Percentiles rank a stretch among this genome's conserved stretches.
Conservation (phyloP, 2,329 filamentous ascomycete genomes). For the Penicillium rolfsii region DNA sequence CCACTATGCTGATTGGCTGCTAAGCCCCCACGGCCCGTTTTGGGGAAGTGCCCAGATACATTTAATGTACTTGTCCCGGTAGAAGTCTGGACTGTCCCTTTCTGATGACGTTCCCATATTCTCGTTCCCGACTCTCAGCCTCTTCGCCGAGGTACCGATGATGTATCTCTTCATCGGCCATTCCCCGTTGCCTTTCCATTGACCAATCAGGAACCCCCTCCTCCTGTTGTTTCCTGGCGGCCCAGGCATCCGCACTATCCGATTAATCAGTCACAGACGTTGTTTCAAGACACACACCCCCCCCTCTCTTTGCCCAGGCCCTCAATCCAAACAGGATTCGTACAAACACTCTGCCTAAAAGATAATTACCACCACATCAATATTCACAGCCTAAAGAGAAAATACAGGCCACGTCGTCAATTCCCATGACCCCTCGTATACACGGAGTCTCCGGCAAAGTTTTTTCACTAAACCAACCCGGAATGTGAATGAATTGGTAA, state of each 20-base stretch:
- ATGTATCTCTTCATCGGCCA: slow-evolving; percentile 3
- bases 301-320: background rate
- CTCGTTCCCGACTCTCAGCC: background rate
- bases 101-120: background rate
- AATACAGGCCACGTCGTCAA: background rate
- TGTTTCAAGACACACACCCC: background rate
- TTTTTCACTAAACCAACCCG: background rate
- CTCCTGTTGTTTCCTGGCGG: background rate
- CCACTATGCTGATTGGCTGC: slow-evolving; percentile 31
- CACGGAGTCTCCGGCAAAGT: background rate
- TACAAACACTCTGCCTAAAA: background rate
- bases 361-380: too few species aligned
- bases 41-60: slow-evolving; percentile 3
- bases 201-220: slow-evolving; percentile 13
- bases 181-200: slow-evolving; percentile 14
- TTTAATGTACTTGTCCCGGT: background rate
- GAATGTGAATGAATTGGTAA: slow-evolving; percentile 1
- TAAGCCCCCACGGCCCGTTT: background rate
- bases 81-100: background rate
- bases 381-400: too few species aligned
- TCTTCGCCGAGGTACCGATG: background rate
- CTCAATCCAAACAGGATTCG: background rate
- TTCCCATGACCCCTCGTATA: slow-evolving; percentile 1
- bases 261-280: background rate
- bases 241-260: slow-evolving; percentile 20